These are phyloP conservation scores for Rosa chinensis DNA, from an alignment of 306 rosid genomes.

Conservation along the genomic window DNA sequence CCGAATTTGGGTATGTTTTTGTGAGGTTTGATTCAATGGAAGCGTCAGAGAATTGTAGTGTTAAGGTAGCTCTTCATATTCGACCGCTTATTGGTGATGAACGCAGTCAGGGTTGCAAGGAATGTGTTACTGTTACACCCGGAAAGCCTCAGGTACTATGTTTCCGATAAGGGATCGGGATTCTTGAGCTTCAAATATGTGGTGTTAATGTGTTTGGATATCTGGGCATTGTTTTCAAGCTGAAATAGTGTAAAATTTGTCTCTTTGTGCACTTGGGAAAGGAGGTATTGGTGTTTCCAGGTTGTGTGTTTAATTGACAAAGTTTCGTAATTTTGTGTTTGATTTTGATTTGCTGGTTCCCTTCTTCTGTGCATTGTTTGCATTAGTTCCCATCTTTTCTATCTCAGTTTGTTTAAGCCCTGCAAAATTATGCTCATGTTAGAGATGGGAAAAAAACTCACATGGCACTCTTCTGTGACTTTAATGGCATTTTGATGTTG, in stretches of 20 bases:
- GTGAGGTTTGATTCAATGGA: constrained; percentile 43
- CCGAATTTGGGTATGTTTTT: not conserved
- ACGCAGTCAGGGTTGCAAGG: constrained; percentile 63
- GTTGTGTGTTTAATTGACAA: not conserved
- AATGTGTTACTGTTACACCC: constrained; percentile 58
- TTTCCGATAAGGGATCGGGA: constrained; percentile 4
- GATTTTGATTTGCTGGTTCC: not conserved
- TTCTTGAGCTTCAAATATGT: constrained; percentile 5
- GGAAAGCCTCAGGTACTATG: constrained; percentile 63
- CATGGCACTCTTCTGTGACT: not conserved
- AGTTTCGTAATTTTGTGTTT: not conserved
- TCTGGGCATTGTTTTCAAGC: constrained; percentile 3
- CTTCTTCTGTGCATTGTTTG: not conserved
- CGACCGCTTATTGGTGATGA: constrained; percentile 82
- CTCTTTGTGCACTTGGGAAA: not conserved
- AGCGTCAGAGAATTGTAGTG: constrained; percentile 60
- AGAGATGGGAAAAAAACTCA: not conserved
- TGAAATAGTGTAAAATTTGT: not conserved
- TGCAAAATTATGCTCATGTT: not conserved
- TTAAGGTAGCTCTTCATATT: constrained; percentile 79
- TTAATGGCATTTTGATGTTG: not conserved
- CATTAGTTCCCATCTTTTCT: not conserved
- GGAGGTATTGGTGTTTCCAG: not conserved
- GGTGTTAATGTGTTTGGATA: constrained; percentile 5
- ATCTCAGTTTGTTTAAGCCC: not conserved